phyloP scores from a whole-genome alignment of 768 basidiomycete species.

The Vararia minispora region DNA sequence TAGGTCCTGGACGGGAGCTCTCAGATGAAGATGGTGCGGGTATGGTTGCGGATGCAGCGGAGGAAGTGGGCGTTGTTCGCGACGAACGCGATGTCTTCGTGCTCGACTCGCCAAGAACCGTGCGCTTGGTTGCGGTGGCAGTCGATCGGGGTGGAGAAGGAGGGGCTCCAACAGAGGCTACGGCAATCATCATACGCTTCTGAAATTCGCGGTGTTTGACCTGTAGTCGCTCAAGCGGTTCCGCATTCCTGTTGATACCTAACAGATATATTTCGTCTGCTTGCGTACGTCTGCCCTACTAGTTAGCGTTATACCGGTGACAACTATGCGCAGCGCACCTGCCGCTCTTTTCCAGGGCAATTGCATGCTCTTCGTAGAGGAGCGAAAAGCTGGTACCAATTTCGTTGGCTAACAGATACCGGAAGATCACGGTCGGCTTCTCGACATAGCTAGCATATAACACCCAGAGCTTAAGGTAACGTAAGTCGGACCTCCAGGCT shows the following conservation, averaged over 20 bases:
- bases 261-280: slow-evolving; percentile 87
- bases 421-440: slow-evolving; percentile 77
- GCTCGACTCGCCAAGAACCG: slow-evolving; percentile 34
- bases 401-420: slow-evolving; percentile 83
- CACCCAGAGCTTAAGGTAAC: slow-evolving; percentile 91
- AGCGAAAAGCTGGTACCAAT: slow-evolving; percentile 74
- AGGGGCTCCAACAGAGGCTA: slow-evolving; percentile 15
- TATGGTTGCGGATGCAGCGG: slow-evolving; percentile 22
- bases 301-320: slow-evolving; percentile 1
- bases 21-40: slow-evolving; percentile 16
- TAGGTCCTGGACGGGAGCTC: slow-evolving; percentile 28
- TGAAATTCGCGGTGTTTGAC: slow-evolving; percentile 78
- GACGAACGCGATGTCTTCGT: slow-evolving; percentile 21
- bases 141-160: slow-evolving; percentile 26
- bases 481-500: slow-evolving; percentile 65
- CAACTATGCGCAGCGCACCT: slow-evolving; percentile 41
- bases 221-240: slow-evolving; percentile 72
- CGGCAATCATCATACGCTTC: slow-evolving; percentile 71
- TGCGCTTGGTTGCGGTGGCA: slow-evolving; percentile 24
- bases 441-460: slow-evolving; percentile 91
- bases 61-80: slow-evolving; percentile 13
- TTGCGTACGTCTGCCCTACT: slow-evolving; percentile 54
- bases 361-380: slow-evolving; percentile 89
- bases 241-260: slow-evolving; percentile 75
- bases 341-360: slow-evolving; percentile 69